Evolutionary conservation across 148 eudicot genomes (phyloP).

Genomic region (Diospyros lotus): DNA sequence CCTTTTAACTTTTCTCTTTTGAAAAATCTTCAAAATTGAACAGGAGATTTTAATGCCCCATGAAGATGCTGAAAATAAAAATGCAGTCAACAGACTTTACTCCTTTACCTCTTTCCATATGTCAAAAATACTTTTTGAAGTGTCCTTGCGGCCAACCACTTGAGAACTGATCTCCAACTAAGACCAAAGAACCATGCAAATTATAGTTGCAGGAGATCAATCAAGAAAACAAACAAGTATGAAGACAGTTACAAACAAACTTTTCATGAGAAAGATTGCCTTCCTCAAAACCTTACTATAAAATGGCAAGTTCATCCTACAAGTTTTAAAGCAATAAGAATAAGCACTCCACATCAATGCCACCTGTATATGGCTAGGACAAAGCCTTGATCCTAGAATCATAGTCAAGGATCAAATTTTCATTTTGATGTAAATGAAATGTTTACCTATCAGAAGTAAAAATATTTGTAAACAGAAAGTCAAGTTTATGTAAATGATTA

Average conservation of each 20-base stretch:
- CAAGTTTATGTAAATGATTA: too few relatives aligned
- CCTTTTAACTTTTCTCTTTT: conserved; percentile 63
- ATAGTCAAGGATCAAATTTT: too few relatives aligned
- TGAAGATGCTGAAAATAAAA: neutral
- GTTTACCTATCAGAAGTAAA: too few relatives aligned
- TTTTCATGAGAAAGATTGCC: neutral
- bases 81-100: neutral
- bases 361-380: neutral
- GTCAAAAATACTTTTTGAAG: conserved; percentile 77
- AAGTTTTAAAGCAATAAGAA: neutral
- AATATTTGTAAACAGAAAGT: too few relatives aligned
- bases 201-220: conserved; percentile 8
- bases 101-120: conserved; percentile 85
- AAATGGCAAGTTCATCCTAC: neutral
- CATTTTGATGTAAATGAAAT: too few relatives aligned
- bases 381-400: neutral
- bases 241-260: neutral
- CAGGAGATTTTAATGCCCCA: neutral
- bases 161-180: conserved; percentile 76
- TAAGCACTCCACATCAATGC: conserved; percentile 5
- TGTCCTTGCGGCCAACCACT: conserved; percentile 89
- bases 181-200: conserved; percentile 10
- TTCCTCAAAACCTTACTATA: neutral
- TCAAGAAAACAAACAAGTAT: neutral
- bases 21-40: conserved; percentile 57